These are phyloP conservation scores for Thermothelomyces thermophilus DNA, from an alignment of 2,329 filamentous ascomycete genomes.

Conservation along the genomic window DNA sequence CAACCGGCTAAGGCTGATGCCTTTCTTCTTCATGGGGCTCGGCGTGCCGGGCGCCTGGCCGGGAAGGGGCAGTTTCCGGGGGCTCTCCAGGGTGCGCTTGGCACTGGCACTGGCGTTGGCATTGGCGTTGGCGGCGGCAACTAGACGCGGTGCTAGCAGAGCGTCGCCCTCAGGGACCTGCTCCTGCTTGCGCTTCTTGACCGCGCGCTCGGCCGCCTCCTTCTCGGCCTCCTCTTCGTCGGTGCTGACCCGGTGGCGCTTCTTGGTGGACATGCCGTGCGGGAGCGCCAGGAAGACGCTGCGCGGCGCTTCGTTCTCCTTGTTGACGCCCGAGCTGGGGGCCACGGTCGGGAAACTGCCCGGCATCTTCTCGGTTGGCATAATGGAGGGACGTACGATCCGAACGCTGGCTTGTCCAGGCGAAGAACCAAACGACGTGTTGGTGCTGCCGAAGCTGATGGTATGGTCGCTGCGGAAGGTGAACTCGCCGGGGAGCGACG, in stretches of 20 bases:
- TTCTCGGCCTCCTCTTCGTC: slow-evolving; percentile 51
- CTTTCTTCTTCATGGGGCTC: slow-evolving; percentile 48
- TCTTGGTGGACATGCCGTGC: slow-evolving; percentile 61
- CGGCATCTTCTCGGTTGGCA: slow-evolving; percentile 42
- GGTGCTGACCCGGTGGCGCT: slow-evolving; percentile 51
- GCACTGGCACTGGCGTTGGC: background rate
- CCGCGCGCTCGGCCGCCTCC: slow-evolving; percentile 42
- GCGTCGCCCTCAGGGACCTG: slow-evolving; percentile 46
- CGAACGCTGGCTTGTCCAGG: slow-evolving; percentile 56
- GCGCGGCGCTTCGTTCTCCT: background rate
- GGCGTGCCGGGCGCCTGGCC: slow-evolving; percentile 25
- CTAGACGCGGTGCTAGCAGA: slow-evolving; percentile 44
- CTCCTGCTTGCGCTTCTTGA: slow-evolving; percentile 53
- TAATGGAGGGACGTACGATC: slow-evolving; percentile 49
- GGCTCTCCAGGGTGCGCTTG: slow-evolving; percentile 19
- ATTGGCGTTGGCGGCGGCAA: slow-evolving; percentile 14
- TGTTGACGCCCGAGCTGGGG: slow-evolving; percentile 16
- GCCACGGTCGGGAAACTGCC: slow-evolving; percentile 43
- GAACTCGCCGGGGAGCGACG: slow-evolving; percentile 51
- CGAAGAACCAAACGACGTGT: slow-evolving; percentile 50
- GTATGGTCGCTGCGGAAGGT: slow-evolving; percentile 62
- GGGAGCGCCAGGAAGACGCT: slow-evolving; percentile 41
- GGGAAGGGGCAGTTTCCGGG: slow-evolving; percentile 26
- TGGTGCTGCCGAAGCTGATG: slow-evolving; percentile 48
- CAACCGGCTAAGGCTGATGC: slow-evolving; percentile 52